These are phyloP conservation scores for Cornus kousa DNA, from an alignment of 148 eudicot genomes.

Conservation along the genomic window DNA sequence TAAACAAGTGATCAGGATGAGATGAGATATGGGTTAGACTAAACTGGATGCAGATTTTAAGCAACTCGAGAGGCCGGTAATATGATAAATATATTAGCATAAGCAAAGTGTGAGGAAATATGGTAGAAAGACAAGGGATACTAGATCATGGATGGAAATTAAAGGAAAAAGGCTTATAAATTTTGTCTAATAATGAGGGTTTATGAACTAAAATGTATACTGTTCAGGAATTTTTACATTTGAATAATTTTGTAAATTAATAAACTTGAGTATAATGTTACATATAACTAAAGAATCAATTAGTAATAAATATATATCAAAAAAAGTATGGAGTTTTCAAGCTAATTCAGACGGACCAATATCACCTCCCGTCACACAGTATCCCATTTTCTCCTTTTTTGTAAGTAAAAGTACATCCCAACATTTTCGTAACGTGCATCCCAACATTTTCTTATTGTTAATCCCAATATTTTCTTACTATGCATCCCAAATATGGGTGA, in stretches of 20 bases:
- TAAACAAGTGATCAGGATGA: conserved; percentile 20
- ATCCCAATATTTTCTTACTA: too few species aligned
- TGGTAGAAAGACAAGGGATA: conserved; percentile 29
- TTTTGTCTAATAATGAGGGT: conserved; percentile 22
- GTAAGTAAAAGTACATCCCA: too few species aligned
- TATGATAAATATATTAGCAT: conserved; percentile 40
- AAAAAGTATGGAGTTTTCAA: conserved; percentile 14
- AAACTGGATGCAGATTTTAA: conserved; percentile 26
- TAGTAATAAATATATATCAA: conserved; percentile 16
- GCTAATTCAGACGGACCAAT: not conserved
- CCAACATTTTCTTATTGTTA: too few species aligned
- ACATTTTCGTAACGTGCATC: too few species aligned
- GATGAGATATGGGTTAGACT: conserved; percentile 21
- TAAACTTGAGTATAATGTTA: conserved; percentile 18
- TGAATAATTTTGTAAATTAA: conserved; percentile 24
- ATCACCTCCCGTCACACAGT: too few species aligned
- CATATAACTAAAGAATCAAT: conserved; percentile 57
- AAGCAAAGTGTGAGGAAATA: conserved; percentile 15
- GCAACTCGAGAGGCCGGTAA: conserved; percentile 64
- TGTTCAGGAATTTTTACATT: conserved; percentile 40
- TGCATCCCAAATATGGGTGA: too few species aligned
- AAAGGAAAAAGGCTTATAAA: conserved; percentile 9
- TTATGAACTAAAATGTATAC: conserved; percentile 17
- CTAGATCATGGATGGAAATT: conserved; percentile 6
- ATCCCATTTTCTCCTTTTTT: too few species aligned